Base-by-base conservation (phyloP, 768 basidiomycete genomes). In the Lepiota subincarnata region DNA sequence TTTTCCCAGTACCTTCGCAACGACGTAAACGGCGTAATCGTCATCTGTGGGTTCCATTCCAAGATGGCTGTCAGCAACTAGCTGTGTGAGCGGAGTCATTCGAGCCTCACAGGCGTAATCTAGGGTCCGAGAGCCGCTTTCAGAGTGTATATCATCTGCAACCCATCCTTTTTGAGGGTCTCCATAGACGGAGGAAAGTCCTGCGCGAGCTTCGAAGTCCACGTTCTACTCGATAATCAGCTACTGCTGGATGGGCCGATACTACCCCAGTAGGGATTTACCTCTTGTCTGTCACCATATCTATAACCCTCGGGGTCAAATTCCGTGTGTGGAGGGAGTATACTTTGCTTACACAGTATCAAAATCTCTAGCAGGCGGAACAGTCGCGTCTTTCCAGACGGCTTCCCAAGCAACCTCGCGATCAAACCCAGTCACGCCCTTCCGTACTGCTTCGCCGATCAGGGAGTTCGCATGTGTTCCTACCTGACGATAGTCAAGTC, bases 171-270 rank as follows among this genome's bases (percentile, higher is more conserved):
- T 73, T 28, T 73, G 62, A 3, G 71, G 56, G 26, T 58, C 56
- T 22, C 57, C 76, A 58, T 89, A 92, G n/a, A 81, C 78, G 0
- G 84, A 79, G 0, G 82, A 80, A 19, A 92, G 67, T 0, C 90
- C 89, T 0, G 90, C 89, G 24, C 89, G 82, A 5, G 83, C 89
- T 75, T 92, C 89, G 58, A 86, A 88, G 46, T 86, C 84, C 1
- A 89, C 84, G 50, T 80, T 71, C 84, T 88, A 51, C 6, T 4
- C 19, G 10, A 14, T 12, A 18, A n/a, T 31, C 31, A 16, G 36
- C 13, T 6, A 11, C 4, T 6, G 11, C 6, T 36, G 34, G 5
- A 24, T 24, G 24, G 24, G 24, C 24, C 34, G 19, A 22, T 14
- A n/a, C 14, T 22, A 18, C 18, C 36, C 10, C 18, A 24, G 10